Conservation (phyloP, 139 green algal species). For the Eudorina sp. region DNA sequence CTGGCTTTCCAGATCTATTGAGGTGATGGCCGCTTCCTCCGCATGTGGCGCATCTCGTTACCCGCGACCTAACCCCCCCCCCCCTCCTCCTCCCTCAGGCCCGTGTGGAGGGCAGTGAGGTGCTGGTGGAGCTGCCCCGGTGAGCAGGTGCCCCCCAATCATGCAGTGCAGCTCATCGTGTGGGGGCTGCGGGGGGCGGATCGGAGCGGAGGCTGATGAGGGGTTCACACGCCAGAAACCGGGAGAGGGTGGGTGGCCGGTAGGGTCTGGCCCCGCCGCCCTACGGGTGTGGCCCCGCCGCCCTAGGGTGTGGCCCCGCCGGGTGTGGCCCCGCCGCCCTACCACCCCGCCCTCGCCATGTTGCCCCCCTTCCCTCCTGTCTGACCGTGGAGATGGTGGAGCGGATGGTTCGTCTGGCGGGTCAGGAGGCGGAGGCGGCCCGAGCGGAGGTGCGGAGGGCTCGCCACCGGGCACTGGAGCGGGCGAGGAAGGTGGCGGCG, state of each 20-base stretch:
- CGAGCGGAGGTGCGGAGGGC: conserved; percentile 74
- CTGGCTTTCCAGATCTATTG: no score
- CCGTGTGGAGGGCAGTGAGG: conserved; percentile 50
- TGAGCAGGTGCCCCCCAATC: not conserved
- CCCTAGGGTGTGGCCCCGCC: no score
- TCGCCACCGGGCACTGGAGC: conserved; percentile 73
- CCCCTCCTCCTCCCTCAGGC: conserved; percentile 8
- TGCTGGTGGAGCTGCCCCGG: conserved; percentile 61
- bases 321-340: no score
- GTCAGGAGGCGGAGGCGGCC: conserved; percentile 73
- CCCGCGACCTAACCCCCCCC: conserved; percentile 66
- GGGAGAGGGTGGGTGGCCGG: no score
- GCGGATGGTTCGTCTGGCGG: conserved; percentile 77
- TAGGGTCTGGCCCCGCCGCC: no score
- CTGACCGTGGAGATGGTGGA: conserved; percentile 35
- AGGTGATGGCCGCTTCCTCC: not conserved
- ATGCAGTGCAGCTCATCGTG: no score
- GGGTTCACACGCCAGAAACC: not conserved
- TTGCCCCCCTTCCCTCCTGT: no score
- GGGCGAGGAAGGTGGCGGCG: not conserved
- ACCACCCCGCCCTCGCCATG: no score
- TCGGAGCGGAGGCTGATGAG: not conserved
- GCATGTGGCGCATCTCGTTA: not conserved
- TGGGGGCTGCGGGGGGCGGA: no score
- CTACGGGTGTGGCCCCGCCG: no score